Evolutionary conservation across 306 rosid species (phyloP).

Genomic region (Astragalus glycyphyllos): DNA sequence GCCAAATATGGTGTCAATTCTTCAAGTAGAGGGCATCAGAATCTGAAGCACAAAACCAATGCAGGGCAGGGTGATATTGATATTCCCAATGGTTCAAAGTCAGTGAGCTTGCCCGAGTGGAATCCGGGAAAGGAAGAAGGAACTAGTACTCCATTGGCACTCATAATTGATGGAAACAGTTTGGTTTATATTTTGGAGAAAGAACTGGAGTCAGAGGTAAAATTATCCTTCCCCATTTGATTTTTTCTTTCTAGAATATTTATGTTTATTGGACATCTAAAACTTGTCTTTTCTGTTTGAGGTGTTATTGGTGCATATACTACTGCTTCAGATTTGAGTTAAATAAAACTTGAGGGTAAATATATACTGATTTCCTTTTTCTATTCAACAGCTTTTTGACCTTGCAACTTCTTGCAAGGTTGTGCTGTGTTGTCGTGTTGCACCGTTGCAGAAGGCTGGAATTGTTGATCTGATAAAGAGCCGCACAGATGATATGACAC

Average conservation of each 20-base stretch:
- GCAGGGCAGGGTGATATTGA: conserved; percentile 52
- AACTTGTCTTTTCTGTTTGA: conserved; percentile 24
- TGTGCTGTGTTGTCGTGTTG: conserved; percentile 98
- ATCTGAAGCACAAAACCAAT: conserved; percentile 46
- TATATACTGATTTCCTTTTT: conserved; percentile 37
- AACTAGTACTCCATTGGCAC: conserved; percentile 64
- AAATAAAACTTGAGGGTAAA: conserved; percentile 21
- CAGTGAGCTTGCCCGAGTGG: conserved; percentile 53
- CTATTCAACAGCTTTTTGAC: conserved; percentile 80
- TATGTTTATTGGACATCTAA: conserved; percentile 19
- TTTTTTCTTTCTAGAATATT: conserved; percentile 10
- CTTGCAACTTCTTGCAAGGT: conserved; percentile 88
- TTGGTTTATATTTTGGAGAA: conserved; percentile 94
- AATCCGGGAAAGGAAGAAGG: conserved; percentile 63
- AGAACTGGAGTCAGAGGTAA: conserved; percentile 87
- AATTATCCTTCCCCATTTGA: conserved; percentile 31
- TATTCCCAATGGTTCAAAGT: conserved; percentile 48
- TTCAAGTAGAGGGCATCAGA: conserved; percentile 37
- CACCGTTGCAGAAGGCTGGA: conserved; percentile 99
- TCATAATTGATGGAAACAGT: conserved; percentile 95
- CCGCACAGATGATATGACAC: conserved; percentile 94
- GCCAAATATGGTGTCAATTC: conserved; percentile 67
- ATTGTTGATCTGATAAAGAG: conserved; percentile 91
- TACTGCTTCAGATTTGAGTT: conserved; percentile 23
- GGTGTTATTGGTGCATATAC: conserved; percentile 35